Conservation (phyloP, 2,329 filamentous ascomycete genomes). For the Chlorencoelia australis region DNA sequence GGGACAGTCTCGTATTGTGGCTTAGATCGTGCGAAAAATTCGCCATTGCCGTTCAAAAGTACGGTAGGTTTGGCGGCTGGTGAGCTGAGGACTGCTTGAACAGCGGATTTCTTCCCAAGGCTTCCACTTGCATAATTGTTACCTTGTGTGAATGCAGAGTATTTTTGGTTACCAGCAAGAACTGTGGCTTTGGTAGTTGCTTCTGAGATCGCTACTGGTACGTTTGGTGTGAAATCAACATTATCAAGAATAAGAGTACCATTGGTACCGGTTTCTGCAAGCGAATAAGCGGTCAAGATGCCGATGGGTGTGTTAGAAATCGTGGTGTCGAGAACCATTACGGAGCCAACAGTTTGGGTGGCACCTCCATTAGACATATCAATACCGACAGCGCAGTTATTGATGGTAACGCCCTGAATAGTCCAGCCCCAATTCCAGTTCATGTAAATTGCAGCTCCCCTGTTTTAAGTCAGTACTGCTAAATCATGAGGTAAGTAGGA, state of each 20-base stretch:
- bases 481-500: too few species aligned
- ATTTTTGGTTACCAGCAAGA: constrained; percentile 57
- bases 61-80: constrained; percentile 49
- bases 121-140: constrained; percentile 49
- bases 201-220: constrained; percentile 55
- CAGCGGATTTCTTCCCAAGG: constrained; percentile 33
- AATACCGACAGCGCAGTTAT: constrained; percentile 64
- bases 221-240: constrained; percentile 64
- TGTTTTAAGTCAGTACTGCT: too few species aligned
- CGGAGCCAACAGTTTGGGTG: constrained; percentile 74
- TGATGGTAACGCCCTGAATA: constrained; percentile 65
- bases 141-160: constrained; percentile 72
- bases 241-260: constrained; percentile 82
- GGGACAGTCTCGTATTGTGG: constrained; percentile 71
- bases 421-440: constrained; percentile 91
- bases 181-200: constrained; percentile 46
- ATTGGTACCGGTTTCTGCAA: constrained; percentile 54
- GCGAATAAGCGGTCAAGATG: constrained; percentile 64
- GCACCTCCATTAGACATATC: constrained; percentile 62
- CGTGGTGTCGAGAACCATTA: constrained; percentile 72
- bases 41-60: constrained; percentile 54
- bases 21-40: constrained; percentile 74
- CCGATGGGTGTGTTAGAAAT: constrained; percentile 68
- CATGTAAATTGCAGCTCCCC: constrained; percentile 76
- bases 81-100: constrained; percentile 53